A percentile compares a stretch with the other conserved stretches of the same genome.
Evolutionary conservation across 768 basidiomycete species (phyloP).

Genomic region (Tricholoma sp.): DNA sequence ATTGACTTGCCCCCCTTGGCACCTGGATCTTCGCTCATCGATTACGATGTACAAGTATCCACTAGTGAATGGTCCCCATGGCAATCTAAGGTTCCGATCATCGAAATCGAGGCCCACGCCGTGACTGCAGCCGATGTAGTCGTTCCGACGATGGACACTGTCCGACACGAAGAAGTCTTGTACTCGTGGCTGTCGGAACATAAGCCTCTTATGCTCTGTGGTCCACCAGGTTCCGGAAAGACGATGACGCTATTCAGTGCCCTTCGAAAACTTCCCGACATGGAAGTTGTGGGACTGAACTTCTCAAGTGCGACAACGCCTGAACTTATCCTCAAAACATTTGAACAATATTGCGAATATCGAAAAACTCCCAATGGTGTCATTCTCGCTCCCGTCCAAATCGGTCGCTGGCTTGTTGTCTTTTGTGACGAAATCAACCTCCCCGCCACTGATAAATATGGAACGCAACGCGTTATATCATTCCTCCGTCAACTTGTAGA

Average conservation of each 20-base stretch:
- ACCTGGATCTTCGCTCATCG: constrained; percentile 81
- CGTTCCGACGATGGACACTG: constrained; percentile 97
- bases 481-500: constrained; percentile 98
- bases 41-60: constrained; percentile 87
- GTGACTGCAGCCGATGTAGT: constrained; percentile 96
- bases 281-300: constrained; percentile 98
- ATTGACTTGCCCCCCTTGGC: constrained; percentile 81
- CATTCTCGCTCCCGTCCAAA: constrained; percentile 87
- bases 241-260: constrained; percentile 99
- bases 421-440: constrained; percentile 99
- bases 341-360: constrained; percentile 99
- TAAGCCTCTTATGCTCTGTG: constrained; percentile 96
- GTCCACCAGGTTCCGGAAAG: constrained; percentile 99
- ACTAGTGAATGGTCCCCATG: constrained; percentile 88
- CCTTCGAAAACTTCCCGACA: constrained; percentile 92
- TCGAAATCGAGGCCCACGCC: constrained; percentile 95
- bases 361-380: constrained; percentile 99
- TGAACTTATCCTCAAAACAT: constrained; percentile 96
- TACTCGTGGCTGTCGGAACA: constrained; percentile 99
- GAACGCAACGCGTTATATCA: constrained; percentile 97
- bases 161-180: constrained; percentile 96
- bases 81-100: constrained; percentile 87
- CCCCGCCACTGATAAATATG: constrained; percentile 95
- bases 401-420: constrained; percentile 98
- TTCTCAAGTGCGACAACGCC: constrained; percentile 99